A percentile compares a stretch with the other conserved stretches of the same genome.
These are phyloP conservation scores for Fusarium anguioides DNA, from an alignment of 2,329 filamentous ascomycete species.

Conservation along the genomic window DNA sequence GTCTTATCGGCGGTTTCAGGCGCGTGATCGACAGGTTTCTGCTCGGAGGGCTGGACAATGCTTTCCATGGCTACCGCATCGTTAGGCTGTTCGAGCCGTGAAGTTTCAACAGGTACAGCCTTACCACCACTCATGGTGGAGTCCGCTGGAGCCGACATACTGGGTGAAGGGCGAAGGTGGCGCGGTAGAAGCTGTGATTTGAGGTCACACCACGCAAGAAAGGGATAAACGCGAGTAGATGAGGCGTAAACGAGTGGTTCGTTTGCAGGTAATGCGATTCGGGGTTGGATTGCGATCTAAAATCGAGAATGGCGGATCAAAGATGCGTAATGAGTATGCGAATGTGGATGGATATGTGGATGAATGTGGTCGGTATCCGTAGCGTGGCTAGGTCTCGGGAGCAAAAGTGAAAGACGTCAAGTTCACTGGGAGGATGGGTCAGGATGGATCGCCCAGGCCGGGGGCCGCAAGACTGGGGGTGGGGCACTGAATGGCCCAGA, in stretches of 20 bases:
- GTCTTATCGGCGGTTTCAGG: slow-evolving; percentile 34
- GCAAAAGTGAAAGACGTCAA: slow-evolving; percentile 47
- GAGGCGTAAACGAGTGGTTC: slow-evolving; percentile 33
- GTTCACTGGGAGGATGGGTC: slow-evolving; percentile 34
- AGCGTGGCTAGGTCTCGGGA: slow-evolving; percentile 42
- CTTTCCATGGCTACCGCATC: slow-evolving; percentile 54
- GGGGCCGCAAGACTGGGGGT: slow-evolving; percentile 46
- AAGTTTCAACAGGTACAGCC: slow-evolving; percentile 42
- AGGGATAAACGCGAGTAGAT: slow-evolving; percentile 20
- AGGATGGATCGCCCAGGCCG: slow-evolving; percentile 44
- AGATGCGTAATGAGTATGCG: slow-evolving; percentile 34
- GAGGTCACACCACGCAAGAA: slow-evolving; percentile 43
- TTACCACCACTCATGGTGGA: slow-evolving; percentile 49
- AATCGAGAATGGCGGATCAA: slow-evolving; percentile 22
- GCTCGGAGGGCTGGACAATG: slow-evolving; percentile 45
- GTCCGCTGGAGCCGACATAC: slow-evolving; percentile 50
- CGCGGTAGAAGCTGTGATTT: slow-evolving; percentile 38
- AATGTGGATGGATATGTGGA: slow-evolving; percentile 30
- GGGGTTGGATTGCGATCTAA: slow-evolving; percentile 12
- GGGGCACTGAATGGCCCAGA: slow-evolving; percentile 40
- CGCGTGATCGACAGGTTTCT: slow-evolving; percentile 25
- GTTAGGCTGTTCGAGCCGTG: slow-evolving; percentile 49
- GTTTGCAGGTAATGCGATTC: slow-evolving; percentile 26
- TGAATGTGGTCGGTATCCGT: slow-evolving; percentile 32
- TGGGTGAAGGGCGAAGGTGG: slow-evolving; percentile 29